Percentiles rank a stretch among this genome's conserved stretches.
phyloP scores from a whole-genome alignment of 164 flowering plant genomes.

The Magnolia changhungtana region DNA sequence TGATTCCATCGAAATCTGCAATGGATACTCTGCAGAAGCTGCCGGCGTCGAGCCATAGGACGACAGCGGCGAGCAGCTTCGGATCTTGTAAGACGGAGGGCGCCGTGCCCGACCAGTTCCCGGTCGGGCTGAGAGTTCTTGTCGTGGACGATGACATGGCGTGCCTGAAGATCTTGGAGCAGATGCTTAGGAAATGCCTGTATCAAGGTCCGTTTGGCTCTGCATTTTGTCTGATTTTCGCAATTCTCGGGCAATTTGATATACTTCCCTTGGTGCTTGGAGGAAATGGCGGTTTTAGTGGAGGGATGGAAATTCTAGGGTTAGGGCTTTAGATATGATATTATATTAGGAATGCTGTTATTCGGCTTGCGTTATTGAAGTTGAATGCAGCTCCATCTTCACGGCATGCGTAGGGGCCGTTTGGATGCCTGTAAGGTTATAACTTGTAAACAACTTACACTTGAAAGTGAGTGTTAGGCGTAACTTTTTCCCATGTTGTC shows the following conservation, averaged over 20 bases:
- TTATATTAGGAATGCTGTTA: neutral
- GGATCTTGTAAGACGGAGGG: slow-evolving; percentile 27
- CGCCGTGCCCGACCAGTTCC: slow-evolving; percentile 46
- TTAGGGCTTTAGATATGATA: neutral
- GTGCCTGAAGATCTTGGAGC: slow-evolving; percentile 61
- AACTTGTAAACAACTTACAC: too few species aligned
- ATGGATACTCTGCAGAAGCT: slow-evolving; percentile 40
- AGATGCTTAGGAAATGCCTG: slow-evolving; percentile 66
- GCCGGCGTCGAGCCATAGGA: slow-evolving; percentile 20
- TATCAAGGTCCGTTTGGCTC: slow-evolving; percentile 45
- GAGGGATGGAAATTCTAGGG: neutral
- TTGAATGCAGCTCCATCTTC: too few species aligned
- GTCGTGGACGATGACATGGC: slow-evolving; percentile 78
- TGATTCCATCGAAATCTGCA: neutral
- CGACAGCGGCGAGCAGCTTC: slow-evolving; percentile 18
- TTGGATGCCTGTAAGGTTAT: too few species aligned
- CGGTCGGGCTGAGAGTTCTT: slow-evolving; percentile 74
- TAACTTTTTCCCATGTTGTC: too few species aligned
- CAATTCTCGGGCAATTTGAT: neutral
- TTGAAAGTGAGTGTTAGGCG: too few species aligned
- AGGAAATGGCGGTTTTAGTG: neutral
- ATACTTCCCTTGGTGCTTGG: neutral
- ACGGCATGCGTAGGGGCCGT: too few species aligned
- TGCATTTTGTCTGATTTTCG: neutral
- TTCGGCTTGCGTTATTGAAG: too few species aligned